Conservation (phyloP, 2,329 filamentous ascomycete species). For the Xylaria sp. region DNA sequence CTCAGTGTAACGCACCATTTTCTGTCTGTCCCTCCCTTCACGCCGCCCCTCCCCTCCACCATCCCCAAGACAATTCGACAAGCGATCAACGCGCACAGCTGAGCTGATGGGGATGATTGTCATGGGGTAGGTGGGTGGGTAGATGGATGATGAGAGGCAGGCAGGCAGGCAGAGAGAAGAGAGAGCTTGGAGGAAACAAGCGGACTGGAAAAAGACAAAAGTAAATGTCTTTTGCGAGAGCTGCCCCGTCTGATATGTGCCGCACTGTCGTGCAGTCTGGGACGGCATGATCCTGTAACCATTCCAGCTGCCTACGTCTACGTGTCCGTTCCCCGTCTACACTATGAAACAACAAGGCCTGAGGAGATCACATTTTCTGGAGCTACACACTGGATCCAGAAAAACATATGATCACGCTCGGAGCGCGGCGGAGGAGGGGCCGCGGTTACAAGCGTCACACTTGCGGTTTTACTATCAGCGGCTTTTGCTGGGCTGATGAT, state of each 20-base stretch:
- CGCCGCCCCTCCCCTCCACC: neutral
- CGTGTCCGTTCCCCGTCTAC: conserved; percentile 33
- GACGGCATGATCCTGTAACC: conserved; percentile 35
- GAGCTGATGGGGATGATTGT: conserved; percentile 28
- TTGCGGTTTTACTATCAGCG: conserved; percentile 20
- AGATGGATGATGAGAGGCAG: neutral
- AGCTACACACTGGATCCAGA: conserved; percentile 26
- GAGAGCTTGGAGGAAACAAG: neutral
- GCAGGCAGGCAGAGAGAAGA: neutral
- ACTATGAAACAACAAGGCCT: conserved; percentile 28
- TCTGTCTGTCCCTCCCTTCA: neutral
- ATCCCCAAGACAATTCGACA: conserved; percentile 19
- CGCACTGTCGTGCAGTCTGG: conserved; percentile 36
- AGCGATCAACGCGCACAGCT: conserved; percentile 37
- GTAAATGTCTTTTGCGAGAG: conserved; percentile 30
- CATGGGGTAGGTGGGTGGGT: conserved; percentile 2
- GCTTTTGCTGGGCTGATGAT: conserved; percentile 12
- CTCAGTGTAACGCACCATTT: conserved; percentile 38
- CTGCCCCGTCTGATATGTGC: conserved; percentile 38
- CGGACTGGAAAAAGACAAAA: conserved; percentile 27
- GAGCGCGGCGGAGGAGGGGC: conserved; percentile 28
- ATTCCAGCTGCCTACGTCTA: conserved; percentile 32
- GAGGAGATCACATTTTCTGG: conserved; percentile 22
- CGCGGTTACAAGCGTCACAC: conserved; percentile 20
- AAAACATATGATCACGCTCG: conserved; percentile 36